A percentile compares a stretch with the other conserved stretches of the same genome.
Evolutionary conservation across 139 green algal species (phyloP).

Genomic region (Chlamydomonas asymmetrica): DNA sequence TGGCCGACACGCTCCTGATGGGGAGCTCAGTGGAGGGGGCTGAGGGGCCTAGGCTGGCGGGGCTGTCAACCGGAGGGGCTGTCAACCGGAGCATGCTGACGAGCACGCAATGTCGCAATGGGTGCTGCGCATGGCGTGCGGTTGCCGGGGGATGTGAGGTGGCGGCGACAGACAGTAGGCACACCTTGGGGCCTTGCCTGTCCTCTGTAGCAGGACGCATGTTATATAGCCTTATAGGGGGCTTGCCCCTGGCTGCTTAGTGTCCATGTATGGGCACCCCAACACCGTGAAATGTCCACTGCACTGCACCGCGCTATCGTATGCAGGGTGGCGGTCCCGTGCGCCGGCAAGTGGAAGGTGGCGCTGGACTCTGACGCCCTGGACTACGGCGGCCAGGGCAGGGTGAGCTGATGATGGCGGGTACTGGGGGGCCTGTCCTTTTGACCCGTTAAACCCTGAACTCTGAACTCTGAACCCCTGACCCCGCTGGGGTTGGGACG

Average conservation of each 20-base stretch:
- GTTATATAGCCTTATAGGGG: background rate
- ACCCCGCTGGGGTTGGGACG: background rate
- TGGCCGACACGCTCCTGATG: too few relatives aligned
- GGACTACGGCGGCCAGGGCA: constrained; percentile 78
- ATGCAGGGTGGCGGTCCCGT: constrained; percentile 39
- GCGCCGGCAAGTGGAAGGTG: constrained; percentile 80
- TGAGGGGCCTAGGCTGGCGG: too few relatives aligned
- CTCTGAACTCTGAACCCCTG: background rate
- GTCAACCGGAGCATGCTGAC: too few relatives aligned
- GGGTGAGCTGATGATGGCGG: constrained; percentile 51
- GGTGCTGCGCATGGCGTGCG: constrained; percentile 6
- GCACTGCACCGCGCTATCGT: background rate
- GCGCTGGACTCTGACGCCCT: constrained; percentile 86
- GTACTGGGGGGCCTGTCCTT: background rate
- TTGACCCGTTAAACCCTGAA: background rate
- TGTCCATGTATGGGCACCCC: background rate
- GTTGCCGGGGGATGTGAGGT: background rate
- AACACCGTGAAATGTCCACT: too few relatives aligned
- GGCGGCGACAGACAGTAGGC: background rate
- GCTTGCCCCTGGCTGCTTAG: background rate
- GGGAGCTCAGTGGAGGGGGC: too few relatives aligned
- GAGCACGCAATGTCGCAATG: too few relatives aligned
- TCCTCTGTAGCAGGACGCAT: too few relatives aligned
- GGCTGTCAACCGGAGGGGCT: too few relatives aligned
- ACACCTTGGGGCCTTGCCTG: background rate